phyloP scores from a whole-genome alignment of 805 yeast species.

The Kazachstania bromeliacearum region DNA sequence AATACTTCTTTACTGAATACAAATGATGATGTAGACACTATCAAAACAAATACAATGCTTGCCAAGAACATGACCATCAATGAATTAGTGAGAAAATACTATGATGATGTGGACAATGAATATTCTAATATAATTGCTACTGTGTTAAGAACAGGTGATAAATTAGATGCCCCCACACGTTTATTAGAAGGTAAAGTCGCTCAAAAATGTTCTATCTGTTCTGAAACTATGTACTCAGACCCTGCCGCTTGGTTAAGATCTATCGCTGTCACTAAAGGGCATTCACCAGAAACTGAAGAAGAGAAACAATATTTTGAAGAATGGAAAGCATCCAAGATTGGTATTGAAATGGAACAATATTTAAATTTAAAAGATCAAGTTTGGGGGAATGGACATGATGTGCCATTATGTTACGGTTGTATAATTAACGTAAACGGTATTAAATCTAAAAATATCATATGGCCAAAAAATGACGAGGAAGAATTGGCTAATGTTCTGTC shows the following conservation, averaged over 20 bases:
- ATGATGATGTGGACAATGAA: conserved; percentile 58
- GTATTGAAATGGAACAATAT: conserved; percentile 13
- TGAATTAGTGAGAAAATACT: conserved; percentile 68
- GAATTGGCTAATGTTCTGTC: conserved; percentile 34
- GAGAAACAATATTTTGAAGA: conserved; percentile 32
- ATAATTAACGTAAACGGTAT: conserved; percentile 48
- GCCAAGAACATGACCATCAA: conserved; percentile 70
- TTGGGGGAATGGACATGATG: conserved; percentile 13
- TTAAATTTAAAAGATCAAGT: conserved; percentile 15
- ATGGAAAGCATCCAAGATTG: conserved; percentile 27
- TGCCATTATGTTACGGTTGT: conserved; percentile 67
- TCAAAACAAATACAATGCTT: conserved; percentile 6
- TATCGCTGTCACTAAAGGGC: conserved; percentile 54
- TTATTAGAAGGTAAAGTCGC: conserved; percentile 6
- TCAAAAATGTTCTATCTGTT: conserved; percentile 49
- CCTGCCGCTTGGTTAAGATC: conserved; percentile 59
- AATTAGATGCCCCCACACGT: conserved; percentile 43
- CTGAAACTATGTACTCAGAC: conserved; percentile 41
- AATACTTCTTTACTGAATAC: conserved; percentile 17
- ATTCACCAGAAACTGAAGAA: conserved; percentile 36
- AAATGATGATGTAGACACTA: conserved; percentile 31
- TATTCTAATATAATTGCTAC: conserved; percentile 89
- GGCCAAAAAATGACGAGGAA: conserved; percentile 28
- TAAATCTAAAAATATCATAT: conserved; percentile 30
- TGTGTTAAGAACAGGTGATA: conserved; percentile 81